Evolutionary conservation across 345 rosid species (phyloP), one percentile per base, ranked within the genome.

Genomic region (Tarenaya hassleriana): DNA sequence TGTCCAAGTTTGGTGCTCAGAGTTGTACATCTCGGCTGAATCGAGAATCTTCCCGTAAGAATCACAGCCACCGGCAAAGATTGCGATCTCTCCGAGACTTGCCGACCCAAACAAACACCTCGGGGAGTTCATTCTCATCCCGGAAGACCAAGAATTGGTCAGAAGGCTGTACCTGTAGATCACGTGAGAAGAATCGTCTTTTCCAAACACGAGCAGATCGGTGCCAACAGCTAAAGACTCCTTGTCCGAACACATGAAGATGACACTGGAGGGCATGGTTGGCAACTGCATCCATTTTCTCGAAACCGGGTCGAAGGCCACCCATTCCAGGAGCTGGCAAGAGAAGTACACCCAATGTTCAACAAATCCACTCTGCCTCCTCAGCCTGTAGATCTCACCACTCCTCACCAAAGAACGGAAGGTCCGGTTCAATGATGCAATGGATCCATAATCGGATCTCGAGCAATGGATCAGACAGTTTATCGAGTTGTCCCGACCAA

Each of bases 101-200:
- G 97, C 97, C 16, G 97, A 89, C 17, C 95, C 97, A 63, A 89
- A 89, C 73, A 89, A 75, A 79, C 95, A 89, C 67, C 95, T 76
- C 0, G 97, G 90, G 52, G 75, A 61, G 64, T 83, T 77, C 97
- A 86, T 86, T n/a, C 44, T 52, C 79, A 73, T 79, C 40, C 94
- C 95, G 24, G 74, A 56, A 52, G 90, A 65, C 97, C 97, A 88
- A 4, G 95, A 80, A 55, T 88, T 83, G 6, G 81, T 80, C 66
- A 88, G 57, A 16, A 89, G 66, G 64, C 97, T 86, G 67, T 89
- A 89, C 60, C 86, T 86, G 69, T 77, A 85, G 41, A 88, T 85
- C 20, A 88, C 92, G 64, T 87, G 75, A 47, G 83, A 56, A 45
- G 61, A 68, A 24, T 66, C 92, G 38, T 81, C 92, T 75, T 75